Evolutionary conservation across 116 monocot species (phyloP).

Genomic region (Trichopus zeylanicus): DNA sequence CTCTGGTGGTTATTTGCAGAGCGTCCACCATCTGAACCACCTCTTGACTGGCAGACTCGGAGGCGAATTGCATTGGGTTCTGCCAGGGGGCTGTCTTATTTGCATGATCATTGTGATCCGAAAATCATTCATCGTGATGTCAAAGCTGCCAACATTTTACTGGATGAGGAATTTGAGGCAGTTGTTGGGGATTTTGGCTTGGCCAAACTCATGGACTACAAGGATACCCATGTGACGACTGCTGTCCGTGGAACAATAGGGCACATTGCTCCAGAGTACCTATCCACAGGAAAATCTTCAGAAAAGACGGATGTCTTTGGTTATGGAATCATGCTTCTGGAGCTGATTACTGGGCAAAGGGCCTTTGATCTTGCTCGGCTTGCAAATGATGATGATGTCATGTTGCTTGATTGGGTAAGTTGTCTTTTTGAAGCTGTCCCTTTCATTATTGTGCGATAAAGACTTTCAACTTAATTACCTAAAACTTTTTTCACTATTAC

Average conservation of each 20-base stretch:
- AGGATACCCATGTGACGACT: slow-evolving; percentile 89
- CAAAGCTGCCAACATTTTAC: slow-evolving; percentile 91
- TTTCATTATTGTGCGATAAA: background rate
- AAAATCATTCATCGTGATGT: slow-evolving; percentile 97
- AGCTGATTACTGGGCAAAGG: slow-evolving; percentile 92
- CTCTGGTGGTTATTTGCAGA: slow-evolving; percentile 27
- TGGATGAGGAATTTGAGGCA: slow-evolving; percentile 81
- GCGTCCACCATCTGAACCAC: slow-evolving; percentile 56
- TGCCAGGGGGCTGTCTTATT: slow-evolving; percentile 81
- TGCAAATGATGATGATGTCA: slow-evolving; percentile 94
- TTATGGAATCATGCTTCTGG: slow-evolving; percentile 95
- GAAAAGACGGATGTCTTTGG: slow-evolving; percentile 98
- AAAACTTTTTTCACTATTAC: too few relatives aligned
- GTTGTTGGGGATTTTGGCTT: slow-evolving; percentile 92
- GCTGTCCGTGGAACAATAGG: slow-evolving; percentile 84
- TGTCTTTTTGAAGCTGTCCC: too few relatives aligned
- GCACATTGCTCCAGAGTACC: slow-evolving; percentile 81
- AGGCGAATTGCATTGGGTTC: slow-evolving; percentile 76
- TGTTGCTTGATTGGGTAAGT: slow-evolving; percentile 90
- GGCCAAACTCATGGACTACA: slow-evolving; percentile 92
- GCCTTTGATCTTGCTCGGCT: slow-evolving; percentile 94
- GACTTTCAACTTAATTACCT: too few relatives aligned
- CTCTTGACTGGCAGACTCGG: slow-evolving; percentile 75
- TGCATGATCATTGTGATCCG: slow-evolving; percentile 97
- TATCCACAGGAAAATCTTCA: slow-evolving; percentile 89